phyloP scores from a whole-genome alignment of 768 basidiomycete genomes.

The Lactarius pseudohatsudake region DNA sequence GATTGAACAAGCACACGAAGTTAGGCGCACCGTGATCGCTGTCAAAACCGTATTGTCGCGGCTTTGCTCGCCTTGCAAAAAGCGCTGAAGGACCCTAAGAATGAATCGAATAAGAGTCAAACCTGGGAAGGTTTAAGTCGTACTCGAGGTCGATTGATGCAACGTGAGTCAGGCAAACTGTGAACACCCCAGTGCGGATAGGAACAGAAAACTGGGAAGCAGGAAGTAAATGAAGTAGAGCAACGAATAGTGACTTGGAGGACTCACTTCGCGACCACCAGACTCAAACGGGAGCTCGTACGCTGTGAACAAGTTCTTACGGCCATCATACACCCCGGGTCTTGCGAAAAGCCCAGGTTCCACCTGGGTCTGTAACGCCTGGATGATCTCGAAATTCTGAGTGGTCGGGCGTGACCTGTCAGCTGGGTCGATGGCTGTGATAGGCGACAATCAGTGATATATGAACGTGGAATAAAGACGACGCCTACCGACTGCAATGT shows the following conservation, averaged over 20 bases:
- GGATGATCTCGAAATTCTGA: constrained; percentile 75
- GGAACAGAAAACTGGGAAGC: constrained; percentile 59
- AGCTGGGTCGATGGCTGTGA: constrained; percentile 54
- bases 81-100: constrained; percentile 59
- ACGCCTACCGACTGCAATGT: constrained; percentile 45
- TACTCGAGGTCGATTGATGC: constrained; percentile 83
- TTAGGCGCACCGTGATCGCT: constrained; percentile 54
- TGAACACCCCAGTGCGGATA: no score
- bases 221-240: constrained; percentile 14
- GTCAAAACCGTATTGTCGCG: constrained; percentile 69
- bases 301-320: constrained; percentile 72
- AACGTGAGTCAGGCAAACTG: constrained; percentile 64
- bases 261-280: constrained; percentile 49
- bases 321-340: constrained; percentile 72
- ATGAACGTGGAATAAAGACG: background rate
- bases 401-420: no score
- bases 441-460: constrained; percentile 1
- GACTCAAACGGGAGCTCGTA: constrained; percentile 58
- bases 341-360: constrained; percentile 72
- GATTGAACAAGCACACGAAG: background rate
- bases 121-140: constrained; percentile 39
- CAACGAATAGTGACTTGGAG: background rate
- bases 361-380: constrained; percentile 54
- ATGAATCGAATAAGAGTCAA: background rate
- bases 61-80: constrained; percentile 62